phyloP scores from a whole-genome alignment of 148 eudicot genomes.

The Silene latifolia region DNA sequence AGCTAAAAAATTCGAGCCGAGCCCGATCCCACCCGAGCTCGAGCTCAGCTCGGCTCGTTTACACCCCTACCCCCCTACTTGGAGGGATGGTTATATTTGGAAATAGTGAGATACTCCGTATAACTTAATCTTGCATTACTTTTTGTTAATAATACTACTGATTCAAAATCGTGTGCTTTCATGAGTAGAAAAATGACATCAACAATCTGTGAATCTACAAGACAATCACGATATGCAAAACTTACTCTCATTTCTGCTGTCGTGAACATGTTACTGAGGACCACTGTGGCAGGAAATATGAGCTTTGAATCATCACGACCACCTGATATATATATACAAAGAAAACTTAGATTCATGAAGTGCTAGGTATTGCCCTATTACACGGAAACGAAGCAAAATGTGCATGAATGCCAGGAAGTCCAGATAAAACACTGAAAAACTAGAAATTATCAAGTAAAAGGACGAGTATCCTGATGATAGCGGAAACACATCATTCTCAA shows the following conservation, averaged over 20 bases:
- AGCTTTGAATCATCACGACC: slow-evolving; percentile 90
- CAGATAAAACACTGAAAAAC: no score
- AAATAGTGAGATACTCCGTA: no score
- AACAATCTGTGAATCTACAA: slow-evolving; percentile 7
- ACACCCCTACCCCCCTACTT: no score
- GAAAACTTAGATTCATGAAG: background rate
- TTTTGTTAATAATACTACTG: background rate
- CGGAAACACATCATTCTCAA: slow-evolving; percentile 4
- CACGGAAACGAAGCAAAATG: background rate
- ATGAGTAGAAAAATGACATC: background rate
- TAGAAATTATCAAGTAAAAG: background rate
- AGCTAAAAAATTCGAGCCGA: no score
- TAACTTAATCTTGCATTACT: background rate
- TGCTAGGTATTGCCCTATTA: background rate
- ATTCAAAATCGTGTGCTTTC: background rate
- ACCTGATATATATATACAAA: slow-evolving; percentile 38
- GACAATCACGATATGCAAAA: background rate
- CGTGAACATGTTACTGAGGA: slow-evolving; percentile 84
- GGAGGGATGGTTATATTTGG: background rate
- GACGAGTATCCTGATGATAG: background rate
- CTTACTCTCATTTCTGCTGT: slow-evolving; percentile 90
- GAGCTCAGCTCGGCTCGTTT: no score
- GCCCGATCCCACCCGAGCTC: no score
- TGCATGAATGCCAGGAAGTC: background rate
- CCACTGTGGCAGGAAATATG: slow-evolving; percentile 71